Percentiles rank a stretch among this genome's conserved stretches.
Evolutionary conservation across 306 rosid genomes (phyloP).

Genomic region (Begonia peltatifolia): DNA sequence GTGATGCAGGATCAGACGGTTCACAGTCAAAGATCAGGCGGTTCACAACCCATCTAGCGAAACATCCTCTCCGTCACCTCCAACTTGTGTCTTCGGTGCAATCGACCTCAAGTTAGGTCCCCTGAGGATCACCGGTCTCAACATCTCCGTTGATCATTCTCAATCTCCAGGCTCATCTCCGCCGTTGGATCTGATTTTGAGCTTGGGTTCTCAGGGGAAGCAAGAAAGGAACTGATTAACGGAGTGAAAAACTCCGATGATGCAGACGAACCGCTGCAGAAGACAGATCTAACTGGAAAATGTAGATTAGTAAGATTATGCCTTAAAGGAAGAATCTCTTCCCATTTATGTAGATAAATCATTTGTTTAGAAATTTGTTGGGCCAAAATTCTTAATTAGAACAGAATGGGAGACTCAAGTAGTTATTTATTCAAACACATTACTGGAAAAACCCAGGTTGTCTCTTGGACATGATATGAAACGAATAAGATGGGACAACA

Average conservation of each 20-base stretch:
- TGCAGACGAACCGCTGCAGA: slow-evolving; percentile 11
- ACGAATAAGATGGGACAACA: no score
- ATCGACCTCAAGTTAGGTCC: slow-evolving; percentile 5
- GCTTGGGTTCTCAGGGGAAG: slow-evolving; percentile 30
- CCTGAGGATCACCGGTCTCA: slow-evolving; percentile 32
- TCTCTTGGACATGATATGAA: no score
- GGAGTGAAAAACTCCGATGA: slow-evolving; percentile 24
- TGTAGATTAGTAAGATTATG: no score
- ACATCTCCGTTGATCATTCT: slow-evolving; percentile 12
- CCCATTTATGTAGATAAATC: no score
- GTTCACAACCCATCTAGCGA: slow-evolving; percentile 1
- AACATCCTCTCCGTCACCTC: neutral
- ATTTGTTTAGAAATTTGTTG: no score
- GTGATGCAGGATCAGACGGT: slow-evolving; percentile 8
- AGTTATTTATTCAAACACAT: no score
- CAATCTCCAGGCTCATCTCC: slow-evolving; percentile 1
- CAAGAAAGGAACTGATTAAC: slow-evolving; percentile 28
- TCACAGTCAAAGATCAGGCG: neutral
- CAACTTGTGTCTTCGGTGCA: slow-evolving; percentile 7
- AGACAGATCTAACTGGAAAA: neutral
- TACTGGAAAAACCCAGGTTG: no score
- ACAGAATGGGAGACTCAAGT: no score
- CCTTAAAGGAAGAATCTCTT: no score
- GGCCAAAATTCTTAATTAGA: no score
- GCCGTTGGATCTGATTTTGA: slow-evolving; percentile 15